Base-by-base conservation (phyloP, 352 stramenopile genomes). In the Saprolegnia parasitica region DNA sequence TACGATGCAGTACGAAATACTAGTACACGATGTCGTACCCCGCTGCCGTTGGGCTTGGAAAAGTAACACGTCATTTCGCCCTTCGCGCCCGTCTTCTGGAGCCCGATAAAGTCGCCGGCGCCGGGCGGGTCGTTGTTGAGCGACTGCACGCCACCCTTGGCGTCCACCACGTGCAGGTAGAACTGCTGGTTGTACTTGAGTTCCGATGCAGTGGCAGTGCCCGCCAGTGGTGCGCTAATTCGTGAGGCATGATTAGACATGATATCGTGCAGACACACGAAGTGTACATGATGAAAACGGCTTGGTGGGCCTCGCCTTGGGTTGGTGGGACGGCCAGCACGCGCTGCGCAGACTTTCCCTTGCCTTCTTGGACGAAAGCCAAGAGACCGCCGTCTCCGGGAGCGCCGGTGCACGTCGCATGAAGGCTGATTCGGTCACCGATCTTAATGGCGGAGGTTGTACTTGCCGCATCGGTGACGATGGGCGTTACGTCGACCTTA, bases 51-150 rank as follows among this genome's bases (percentile, higher is more conserved):
- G 11, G 42, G 26, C n/a, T 70, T 70, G 46, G 32, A 15, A 29
- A 70, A 70, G 20, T 42, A 46, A 21, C 54, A 70, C 10, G 63
- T 70, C 63, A 70, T 70, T 47, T 70, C 63, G 39, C 63, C 63
- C 63, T 70, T 70, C 6, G 37, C 13, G 13, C 63, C 63, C 16
- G 32, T 4, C n/a, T 45, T 26, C 40, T 70, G 63, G 18, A 70
- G 37, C 13, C 63, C 63, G 45, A 70, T 70, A 23, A 11, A 24
- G 13, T 70, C 63, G 20, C 42, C 23, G 21, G 55, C 45, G 32
- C 63, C 63, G 1, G 63, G 46, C 23, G 63, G 63, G 39, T 70
- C 55, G 54, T 40, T 70, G 54, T 70, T 70, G 29, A 70, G 20
- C 15, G 63, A 63, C 11, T 52, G 32, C 46, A 42, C 23, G n/a